Conservation (phyloP, 176 grass and related monocot species). For the Guadua angustifolia region DNA sequence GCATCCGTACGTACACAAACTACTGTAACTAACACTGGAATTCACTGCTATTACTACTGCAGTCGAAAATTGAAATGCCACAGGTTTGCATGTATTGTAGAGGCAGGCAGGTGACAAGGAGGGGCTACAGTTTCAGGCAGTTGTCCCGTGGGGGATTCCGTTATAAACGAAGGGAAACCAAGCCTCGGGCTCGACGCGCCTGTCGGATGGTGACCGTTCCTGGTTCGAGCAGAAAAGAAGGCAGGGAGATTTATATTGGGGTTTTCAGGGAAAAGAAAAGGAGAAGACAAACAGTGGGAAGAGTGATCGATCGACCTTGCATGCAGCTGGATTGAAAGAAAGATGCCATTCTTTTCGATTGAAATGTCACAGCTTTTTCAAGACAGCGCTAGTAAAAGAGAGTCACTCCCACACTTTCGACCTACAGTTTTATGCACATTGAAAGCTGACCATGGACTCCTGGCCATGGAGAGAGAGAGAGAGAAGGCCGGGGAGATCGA, state of each 20-base stretch:
- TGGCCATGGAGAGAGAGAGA: background rate
- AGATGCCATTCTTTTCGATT: slow-evolving; percentile 50
- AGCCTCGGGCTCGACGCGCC: background rate
- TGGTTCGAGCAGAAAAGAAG: background rate
- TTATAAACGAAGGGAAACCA: no score
- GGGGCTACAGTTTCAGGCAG: slow-evolving; percentile 37
- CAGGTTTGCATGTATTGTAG: background rate
- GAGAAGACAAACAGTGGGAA: no score
- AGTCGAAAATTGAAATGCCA: background rate
- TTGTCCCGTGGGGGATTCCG: slow-evolving; percentile 51
- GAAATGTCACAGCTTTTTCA: slow-evolving; percentile 34
- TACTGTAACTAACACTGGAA: background rate
- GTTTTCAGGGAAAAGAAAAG: background rate
- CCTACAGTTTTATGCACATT: background rate
- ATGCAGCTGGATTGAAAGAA: background rate
- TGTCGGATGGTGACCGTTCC: slow-evolving; percentile 42
- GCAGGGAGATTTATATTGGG: background rate
- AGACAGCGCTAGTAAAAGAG: background rate
- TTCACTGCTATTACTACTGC: background rate
- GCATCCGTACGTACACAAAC: background rate
- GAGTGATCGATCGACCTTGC: background rate
- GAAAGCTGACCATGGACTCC: slow-evolving; percentile 19
- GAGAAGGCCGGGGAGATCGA: no score
- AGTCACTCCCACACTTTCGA: background rate
- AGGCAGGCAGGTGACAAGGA: background rate